A percentile compares a stretch with the other conserved stretches of the same genome.
These are phyloP conservation scores for Fraxinus dipetala DNA, from an alignment of 305 asterid genomes.

Conservation along the genomic window DNA sequence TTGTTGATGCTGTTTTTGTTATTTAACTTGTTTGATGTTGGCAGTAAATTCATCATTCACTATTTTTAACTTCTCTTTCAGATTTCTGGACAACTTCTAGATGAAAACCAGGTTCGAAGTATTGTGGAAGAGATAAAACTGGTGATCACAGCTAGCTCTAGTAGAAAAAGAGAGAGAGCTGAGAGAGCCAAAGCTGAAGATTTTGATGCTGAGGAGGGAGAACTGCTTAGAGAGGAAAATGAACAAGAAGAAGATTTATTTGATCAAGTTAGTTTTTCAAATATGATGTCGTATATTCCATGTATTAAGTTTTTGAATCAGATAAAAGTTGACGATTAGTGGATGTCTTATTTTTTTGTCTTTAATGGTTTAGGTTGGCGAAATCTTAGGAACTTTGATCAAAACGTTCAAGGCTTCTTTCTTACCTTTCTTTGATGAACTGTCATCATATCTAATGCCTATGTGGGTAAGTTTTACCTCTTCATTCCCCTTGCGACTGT, in stretches of 20 bases:
- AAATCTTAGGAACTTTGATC: slow-evolving; percentile 73
- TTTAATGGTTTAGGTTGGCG: slow-evolving; percentile 61
- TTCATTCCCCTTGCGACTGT: slow-evolving; percentile 12
- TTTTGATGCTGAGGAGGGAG: slow-evolving; percentile 90
- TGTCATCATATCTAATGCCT: slow-evolving; percentile 78
- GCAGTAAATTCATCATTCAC: slow-evolving; percentile 6
- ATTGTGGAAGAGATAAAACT: slow-evolving; percentile 81
- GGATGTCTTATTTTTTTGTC: neutral
- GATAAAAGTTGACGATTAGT: neutral
- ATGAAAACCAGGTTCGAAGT: slow-evolving; percentile 81
- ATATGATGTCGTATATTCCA: neutral
- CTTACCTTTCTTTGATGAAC: slow-evolving; percentile 83
- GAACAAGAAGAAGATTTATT: slow-evolving; percentile 97
- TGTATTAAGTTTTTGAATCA: slow-evolving; percentile 9
- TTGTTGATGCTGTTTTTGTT: neutral
- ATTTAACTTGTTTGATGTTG: slow-evolving; percentile 9
- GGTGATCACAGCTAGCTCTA: slow-evolving; percentile 85
- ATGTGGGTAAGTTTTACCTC: slow-evolving; percentile 74
- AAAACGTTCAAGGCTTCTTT: slow-evolving; percentile 75
- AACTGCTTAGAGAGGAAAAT: slow-evolving; percentile 83
- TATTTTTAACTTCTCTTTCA: slow-evolving; percentile 27
- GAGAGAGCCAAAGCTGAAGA: slow-evolving; percentile 91
- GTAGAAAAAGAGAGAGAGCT: slow-evolving; percentile 72
- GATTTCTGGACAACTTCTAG: slow-evolving; percentile 73
- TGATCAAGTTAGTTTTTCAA: slow-evolving; percentile 63